Percentiles rank a stretch among this genome's conserved stretches.
Conservation (phyloP, 768 basidiomycete genomes). For the Pleurotus sapidus region DNA sequence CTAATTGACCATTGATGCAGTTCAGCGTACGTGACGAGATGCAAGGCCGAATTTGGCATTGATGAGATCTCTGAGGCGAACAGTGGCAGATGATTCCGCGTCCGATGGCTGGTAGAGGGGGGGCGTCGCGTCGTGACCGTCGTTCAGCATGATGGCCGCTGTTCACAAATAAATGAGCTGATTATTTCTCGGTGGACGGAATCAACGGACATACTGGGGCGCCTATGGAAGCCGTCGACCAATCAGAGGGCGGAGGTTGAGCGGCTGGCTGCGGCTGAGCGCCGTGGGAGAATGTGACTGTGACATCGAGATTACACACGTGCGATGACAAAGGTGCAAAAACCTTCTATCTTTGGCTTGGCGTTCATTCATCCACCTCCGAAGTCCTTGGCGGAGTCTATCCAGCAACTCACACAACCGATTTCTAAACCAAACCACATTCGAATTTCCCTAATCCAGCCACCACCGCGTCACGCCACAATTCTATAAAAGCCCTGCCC, state of each 20-base stretch:
- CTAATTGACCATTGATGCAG: conserved; percentile 65
- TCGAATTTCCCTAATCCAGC: conserved; percentile 29
- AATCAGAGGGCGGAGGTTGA: conserved; percentile 3
- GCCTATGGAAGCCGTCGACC: neutral
- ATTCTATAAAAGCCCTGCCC: conserved; percentile 3
- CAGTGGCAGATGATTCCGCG: conserved; percentile 40
- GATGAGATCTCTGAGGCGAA: conserved; percentile 46
- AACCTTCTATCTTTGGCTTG: neutral
- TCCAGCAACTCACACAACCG: neutral
- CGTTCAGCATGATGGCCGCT: neutral
- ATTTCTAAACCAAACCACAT: too few species aligned
- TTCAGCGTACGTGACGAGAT: conserved; percentile 55
- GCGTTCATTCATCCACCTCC: neutral
- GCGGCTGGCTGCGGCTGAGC: neutral
- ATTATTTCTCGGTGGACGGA: too few species aligned
- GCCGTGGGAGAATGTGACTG: neutral
- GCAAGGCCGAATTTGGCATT: conserved; percentile 43
- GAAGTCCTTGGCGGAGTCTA: conserved; percentile 4
- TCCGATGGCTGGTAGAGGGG: conserved; percentile 43
- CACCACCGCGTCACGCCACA: conserved; percentile 3
- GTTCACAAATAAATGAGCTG: too few species aligned
- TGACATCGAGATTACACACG: neutral
- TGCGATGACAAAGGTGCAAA: conserved; percentile 1
- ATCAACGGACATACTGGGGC: too few species aligned
- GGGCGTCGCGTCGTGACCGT: neutral